Percentiles rank a stretch among this genome's conserved stretches.
Conservation (phyloP, 495 filamentous ascomycete genomes). For the Hyaloscypha hepaticicola region DNA sequence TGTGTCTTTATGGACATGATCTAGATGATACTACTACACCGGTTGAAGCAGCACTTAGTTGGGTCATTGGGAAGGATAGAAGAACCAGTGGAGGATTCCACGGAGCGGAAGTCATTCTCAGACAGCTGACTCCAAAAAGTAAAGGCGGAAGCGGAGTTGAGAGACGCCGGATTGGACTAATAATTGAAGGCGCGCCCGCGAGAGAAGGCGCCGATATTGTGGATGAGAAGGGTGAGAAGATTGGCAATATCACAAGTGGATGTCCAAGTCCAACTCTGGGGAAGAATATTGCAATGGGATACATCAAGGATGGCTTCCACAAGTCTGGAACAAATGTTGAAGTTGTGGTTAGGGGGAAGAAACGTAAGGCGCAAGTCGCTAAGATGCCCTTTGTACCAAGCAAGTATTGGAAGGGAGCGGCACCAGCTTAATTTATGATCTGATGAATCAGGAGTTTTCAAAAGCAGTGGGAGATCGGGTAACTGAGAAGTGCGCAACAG, state of each 20-base stretch:
- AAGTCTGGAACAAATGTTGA: conserved; percentile 84
- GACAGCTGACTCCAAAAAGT: conserved; percentile 65
- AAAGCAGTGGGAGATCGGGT: too few relatives aligned
- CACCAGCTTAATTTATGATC: conserved; percentile 7
- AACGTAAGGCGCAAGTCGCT: conserved; percentile 72
- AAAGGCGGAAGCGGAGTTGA: conserved; percentile 65
- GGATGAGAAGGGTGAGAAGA: conserved; percentile 53
- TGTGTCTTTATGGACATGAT: conserved; percentile 99
- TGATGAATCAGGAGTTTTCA: neutral
- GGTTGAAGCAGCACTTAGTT: conserved; percentile 76
- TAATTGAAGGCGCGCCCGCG: conserved; percentile 84
- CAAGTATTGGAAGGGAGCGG: conserved; percentile 63
- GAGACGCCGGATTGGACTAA: conserved; percentile 75
- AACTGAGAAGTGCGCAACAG: too few relatives aligned
- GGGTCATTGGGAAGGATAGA: conserved; percentile 80
- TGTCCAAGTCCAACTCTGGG: conserved; percentile 82
- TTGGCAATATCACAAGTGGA: conserved; percentile 78
- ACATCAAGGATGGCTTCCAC: conserved; percentile 77
- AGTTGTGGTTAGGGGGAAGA: conserved; percentile 78
- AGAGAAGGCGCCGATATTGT: conserved; percentile 85
- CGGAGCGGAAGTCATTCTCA: conserved; percentile 69
- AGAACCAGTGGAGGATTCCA: conserved; percentile 68
- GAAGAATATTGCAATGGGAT: conserved; percentile 95
- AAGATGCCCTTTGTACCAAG: conserved; percentile 94
- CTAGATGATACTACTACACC: conserved; percentile 87